Conservation (phyloP, 2,329 filamentous ascomycete genomes). For the Cordyceps fumosorosea region DNA sequence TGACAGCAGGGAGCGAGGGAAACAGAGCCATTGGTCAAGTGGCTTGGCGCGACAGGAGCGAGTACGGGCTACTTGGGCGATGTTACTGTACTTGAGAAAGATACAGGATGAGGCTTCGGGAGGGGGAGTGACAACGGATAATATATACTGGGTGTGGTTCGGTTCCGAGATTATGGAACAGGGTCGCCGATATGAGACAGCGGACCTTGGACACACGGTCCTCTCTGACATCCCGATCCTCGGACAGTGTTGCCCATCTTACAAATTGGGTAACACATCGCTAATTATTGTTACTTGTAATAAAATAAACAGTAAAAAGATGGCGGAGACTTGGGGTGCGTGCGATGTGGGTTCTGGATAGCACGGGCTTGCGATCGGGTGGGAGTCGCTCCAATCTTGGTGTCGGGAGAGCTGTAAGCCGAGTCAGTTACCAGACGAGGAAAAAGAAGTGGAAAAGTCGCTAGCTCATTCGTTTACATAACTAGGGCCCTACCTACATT, state of each 20-base stretch:
- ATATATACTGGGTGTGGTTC: not conserved
- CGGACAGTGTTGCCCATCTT: not conserved
- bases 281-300: not conserved
- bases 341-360: not conserved
- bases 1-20: conserved; percentile 29
- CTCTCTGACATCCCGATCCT: conserved; percentile 1
- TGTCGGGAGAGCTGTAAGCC: not conserved
- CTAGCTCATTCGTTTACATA: not conserved
- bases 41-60: not conserved
- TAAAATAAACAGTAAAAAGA: not conserved
- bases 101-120: not conserved
- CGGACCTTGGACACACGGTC: not conserved
- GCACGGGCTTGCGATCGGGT: conserved; percentile 4
- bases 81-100: no score
- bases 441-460: not conserved
- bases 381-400: not conserved
- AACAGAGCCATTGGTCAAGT: not conserved
- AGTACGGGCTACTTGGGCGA: not conserved
- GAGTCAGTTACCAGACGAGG: not conserved
- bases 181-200: not conserved
- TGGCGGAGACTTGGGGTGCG: not conserved
- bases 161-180: not conserved
- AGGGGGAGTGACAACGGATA: not conserved
- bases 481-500: not conserved
- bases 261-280: conserved; percentile 1